phyloP scores from a whole-genome alignment of 768 basidiomycete genomes.

The Leucocoprinus sp. region DNA sequence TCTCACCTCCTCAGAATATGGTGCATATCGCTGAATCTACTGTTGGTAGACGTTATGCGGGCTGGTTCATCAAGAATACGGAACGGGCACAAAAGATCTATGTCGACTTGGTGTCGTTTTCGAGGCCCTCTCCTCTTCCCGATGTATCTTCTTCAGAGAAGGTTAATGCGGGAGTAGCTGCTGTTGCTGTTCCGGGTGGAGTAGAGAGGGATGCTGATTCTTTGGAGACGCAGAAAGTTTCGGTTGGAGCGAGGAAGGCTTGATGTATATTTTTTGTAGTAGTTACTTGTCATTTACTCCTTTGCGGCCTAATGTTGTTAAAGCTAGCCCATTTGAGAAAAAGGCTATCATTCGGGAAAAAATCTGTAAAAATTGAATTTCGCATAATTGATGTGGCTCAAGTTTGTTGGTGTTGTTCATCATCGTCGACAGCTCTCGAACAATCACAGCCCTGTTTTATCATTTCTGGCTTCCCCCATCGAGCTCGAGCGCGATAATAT shows the following conservation, averaged over 20 bases:
- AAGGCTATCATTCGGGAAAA: no score
- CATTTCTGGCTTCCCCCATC: conserved; percentile 19
- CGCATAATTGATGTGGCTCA: conserved; percentile 13
- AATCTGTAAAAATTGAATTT: neutral
- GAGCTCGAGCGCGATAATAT: conserved; percentile 16
- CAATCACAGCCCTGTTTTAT: conserved; percentile 20
- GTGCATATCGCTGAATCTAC: conserved; percentile 95
- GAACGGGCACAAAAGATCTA: conserved; percentile 85
- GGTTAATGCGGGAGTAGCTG: neutral
- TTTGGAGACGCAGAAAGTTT: conserved; percentile 16
- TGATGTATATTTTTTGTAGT: no score
- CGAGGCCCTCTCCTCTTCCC: conserved; percentile 24
- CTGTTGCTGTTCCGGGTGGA: conserved; percentile 9
- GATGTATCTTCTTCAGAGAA: conserved; percentile 14
- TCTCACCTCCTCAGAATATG: conserved; percentile 60
- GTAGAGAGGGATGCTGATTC: conserved; percentile 14
- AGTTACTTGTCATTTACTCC: no score
- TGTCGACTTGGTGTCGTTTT: conserved; percentile 60
- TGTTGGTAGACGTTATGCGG: conserved; percentile 86
- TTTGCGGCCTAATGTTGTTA: no score
- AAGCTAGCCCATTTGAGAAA: no score
- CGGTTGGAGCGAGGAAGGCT: conserved; percentile 40
- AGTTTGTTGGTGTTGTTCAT: conserved; percentile 11
- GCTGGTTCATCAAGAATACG: conserved; percentile 96
- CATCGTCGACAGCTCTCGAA: conserved; percentile 20